Base-by-base conservation (phyloP, 1,139 yeast genomes). In the Blastobotrys capitulatus region DNA sequence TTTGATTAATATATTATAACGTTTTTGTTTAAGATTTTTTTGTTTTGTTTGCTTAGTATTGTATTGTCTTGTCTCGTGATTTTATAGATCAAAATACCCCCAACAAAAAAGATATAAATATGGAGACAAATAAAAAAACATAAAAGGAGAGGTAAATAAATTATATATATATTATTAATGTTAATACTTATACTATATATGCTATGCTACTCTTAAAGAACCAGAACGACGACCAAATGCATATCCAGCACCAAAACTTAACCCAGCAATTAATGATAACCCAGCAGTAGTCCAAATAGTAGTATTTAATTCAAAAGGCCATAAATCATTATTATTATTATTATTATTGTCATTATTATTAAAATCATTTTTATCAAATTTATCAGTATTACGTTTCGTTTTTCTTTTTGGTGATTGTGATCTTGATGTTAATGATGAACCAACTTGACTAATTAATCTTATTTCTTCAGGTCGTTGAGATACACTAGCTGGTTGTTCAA, bases 161-260 rank as follows among this genome's bases (percentile, higher is more conserved):
- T n/a, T n/a, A n/a, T n/a, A n/a, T n/a, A n/a, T n/a, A n/a, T n/a
- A n/a, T n/a, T n/a, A n/a, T n/a, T n/a, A n/a, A n/a, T n/a, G n/a
- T n/a, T n/a, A n/a, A n/a, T n/a, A n/a, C n/a, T n/a, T n/a, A n/a
- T n/a, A n/a, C n/a, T n/a, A n/a, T n/a, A n/a, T 22, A 22, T 22
- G 25, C 36, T 35, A 49, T 46, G 49, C 47, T 13, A 43, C 48
- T 19, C 48, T 31, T 40, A 46, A 26, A 12, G 48, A 41, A 13
- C 52, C 60, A 1, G 63, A 58, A 13, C 62, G 52, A 41, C 55
- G 51, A 27, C 66, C 66, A 22, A 63, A 42, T 3, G 64, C 65
- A 44, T 60, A 63, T 15, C 66, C 66, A 8, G 66, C 66, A 31
- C 63, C 53, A 51, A 63, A 63, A 20, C 64, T 60, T 27, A 61